Evolutionary conservation across 306 rosid genomes (phyloP), one percentile per base, ranked within the genome.

Genomic region (Arachis hypogaea): DNA sequence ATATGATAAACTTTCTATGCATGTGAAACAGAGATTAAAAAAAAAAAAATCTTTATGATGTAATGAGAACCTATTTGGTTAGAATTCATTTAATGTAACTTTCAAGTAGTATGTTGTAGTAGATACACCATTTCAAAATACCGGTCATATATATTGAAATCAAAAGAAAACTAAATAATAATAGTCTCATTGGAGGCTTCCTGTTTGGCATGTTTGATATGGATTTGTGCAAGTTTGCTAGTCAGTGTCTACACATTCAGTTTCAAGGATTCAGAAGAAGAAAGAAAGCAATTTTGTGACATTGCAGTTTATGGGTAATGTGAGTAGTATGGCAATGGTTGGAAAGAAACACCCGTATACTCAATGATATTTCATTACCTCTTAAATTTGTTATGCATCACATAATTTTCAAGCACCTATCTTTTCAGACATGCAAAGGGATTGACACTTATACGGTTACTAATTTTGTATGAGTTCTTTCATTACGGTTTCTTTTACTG

Each of bases 111-210:
- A 43, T 63, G 14, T 72, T n/a, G 61, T 18, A 14, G 28, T 18
- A 41, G 36, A 55, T 52, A 38, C 47, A 61, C 36, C 77, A 59
- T 72, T 16, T 14, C 52, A 59, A 9, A 41, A 14, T 7, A 65
- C 28, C 28, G 28, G 28, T 22, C 28, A 22, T 22, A 22, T 22
- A 22, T 22, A 22, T 22, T 22, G 28, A 22, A 22, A 22, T 22
- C 28, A 22, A 22, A 22, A 22, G 28, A 22, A 45, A 14, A 22
- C 36, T 38, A 60, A 11, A 14, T 33, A 33, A 60, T 33, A 11
- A 8, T 38, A 45, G 45, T 1, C 46, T 59, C 9, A 4, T 60
- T 60, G 9, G 38, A 60, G 45, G 46, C 12, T 12, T 36, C 28
- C 4, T 11, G 55, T 50, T 50, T 50, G 44, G 4, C 44, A 4